A percentile compares a stretch with the other conserved stretches of the same genome.
These are phyloP conservation scores for Globisporangium acanthophoron DNA, from an alignment of 352 stramenopile species.

Conservation along the genomic window DNA sequence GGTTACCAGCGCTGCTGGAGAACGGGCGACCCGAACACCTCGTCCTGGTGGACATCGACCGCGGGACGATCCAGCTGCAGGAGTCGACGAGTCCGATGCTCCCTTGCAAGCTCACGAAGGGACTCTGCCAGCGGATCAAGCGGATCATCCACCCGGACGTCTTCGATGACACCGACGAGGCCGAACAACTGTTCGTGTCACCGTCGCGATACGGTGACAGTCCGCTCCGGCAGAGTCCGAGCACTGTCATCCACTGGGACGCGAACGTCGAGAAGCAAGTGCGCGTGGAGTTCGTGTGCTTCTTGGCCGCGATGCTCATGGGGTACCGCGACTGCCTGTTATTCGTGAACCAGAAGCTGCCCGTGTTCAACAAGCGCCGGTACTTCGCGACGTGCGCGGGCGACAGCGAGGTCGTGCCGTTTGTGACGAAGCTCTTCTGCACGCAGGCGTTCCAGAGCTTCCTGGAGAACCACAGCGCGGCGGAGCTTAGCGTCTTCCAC, in stretches of 20 bases:
- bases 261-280: conserved; percentile 53
- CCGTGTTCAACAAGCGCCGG: conserved; percentile 84
- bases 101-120: conserved; percentile 39
- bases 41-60: conserved; percentile 77
- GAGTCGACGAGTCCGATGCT: conserved; percentile 52
- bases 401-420: conserved; percentile 59
- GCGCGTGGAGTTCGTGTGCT: conserved; percentile 73
- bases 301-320: conserved; percentile 53
- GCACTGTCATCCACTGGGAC: conserved; percentile 18
- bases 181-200: background rate
- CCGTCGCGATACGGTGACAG: background rate
- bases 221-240: background rate
- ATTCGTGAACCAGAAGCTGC: conserved; percentile 81
- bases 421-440: conserved; percentile 61
- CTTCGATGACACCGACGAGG: conserved; percentile 10
- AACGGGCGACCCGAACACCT: conserved; percentile 70
- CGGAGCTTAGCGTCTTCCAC: conserved; percentile 75
- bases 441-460: conserved; percentile 80
- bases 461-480: conserved; percentile 67
- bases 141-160: conserved; percentile 38
- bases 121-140: conserved; percentile 47
- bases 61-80: conserved; percentile 53
- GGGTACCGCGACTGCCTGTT: conserved; percentile 85
- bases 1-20: conserved; percentile 61
- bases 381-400: conserved; percentile 58